A percentile compares a stretch with the other conserved stretches of the same genome.
These are phyloP conservation scores for Obelidium mucronatum DNA, from an alignment of 192 early-diverging fungal species.

Conservation along the genomic window DNA sequence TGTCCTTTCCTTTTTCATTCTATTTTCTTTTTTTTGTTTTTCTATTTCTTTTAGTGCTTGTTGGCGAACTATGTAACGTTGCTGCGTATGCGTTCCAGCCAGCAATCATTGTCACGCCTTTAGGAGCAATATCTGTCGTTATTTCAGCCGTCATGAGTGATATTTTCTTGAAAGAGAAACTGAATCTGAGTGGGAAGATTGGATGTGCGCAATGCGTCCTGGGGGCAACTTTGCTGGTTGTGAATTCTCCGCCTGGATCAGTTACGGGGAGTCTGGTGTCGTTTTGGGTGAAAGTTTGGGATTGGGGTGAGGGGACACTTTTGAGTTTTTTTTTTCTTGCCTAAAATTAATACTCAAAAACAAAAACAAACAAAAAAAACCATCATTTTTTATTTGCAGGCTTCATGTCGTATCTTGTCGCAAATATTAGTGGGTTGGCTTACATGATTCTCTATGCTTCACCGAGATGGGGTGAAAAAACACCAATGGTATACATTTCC, in stretches of 20 bases:
- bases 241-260: slow-evolving; percentile 54
- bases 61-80: slow-evolving; percentile 96
- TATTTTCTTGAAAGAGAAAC: slow-evolving; percentile 67
- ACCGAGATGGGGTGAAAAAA: slow-evolving; percentile 65
- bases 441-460: slow-evolving; percentile 62
- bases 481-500: slow-evolving; percentile 60
- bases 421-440: slow-evolving; percentile 50
- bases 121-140: slow-evolving; percentile 91
- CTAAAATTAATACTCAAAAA: too few relatives aligned
- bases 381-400: slow-evolving; percentile 49
- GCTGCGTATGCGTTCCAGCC: slow-evolving; percentile 97
- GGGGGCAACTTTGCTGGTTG: slow-evolving; percentile 64
- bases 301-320: slow-evolving; percentile 35
- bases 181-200: slow-evolving; percentile 69
- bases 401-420: slow-evolving; percentile 60
- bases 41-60: slow-evolving; percentile 62
- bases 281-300: slow-evolving; percentile 49
- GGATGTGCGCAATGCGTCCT: slow-evolving; percentile 72
- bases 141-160: slow-evolving; percentile 74
- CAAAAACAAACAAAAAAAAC: too few relatives aligned
- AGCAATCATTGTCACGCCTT: slow-evolving; percentile 93
- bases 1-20: too few relatives aligned
- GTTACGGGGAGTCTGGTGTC: slow-evolving; percentile 47
- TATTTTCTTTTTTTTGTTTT: too few relatives aligned
- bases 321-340: too few relatives aligned